Evolutionary conservation across 495 filamentous ascomycete genomes (phyloP), one percentile per base, ranked within the genome.

Genomic region (Cairneyella variabilis): DNA sequence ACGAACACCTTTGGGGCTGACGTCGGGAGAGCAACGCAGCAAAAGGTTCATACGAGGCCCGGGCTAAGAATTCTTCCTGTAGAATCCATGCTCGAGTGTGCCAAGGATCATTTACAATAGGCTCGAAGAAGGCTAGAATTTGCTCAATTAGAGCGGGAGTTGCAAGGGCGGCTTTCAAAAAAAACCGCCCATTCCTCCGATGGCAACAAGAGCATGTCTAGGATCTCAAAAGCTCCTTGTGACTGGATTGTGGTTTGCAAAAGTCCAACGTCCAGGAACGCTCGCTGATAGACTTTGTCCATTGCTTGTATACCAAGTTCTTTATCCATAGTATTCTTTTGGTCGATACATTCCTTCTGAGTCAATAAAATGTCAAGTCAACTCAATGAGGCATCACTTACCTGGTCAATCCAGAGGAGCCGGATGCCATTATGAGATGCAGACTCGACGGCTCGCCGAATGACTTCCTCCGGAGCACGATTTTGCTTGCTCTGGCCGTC

Each of bases 61-160:
- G n/a, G 21, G 17, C 3, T 17, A 44, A 22, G 25, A 44, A n/a
- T 17, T 22, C 25, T 47, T 49, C 46, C 23, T 49, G 46, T 10
- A 49, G 18, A 5, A 49, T 49, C 46, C 46, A 49, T 11, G 46
- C 30, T 8, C 46, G 27, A 36, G 5, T 36, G 23, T n/a, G 20
- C 46, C 46, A 49, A 11, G 28, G 28, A 22, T 49, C 46, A 6
- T 49, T 11, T 9, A 21, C 10, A 4, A 49, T 9, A 4, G 14
- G 27, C 17, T 49, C 28, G 16, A 49, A 25, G 46, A 49, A 25
- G 2, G 12, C 12, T 16, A 49, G 10, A 36, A 25, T 30, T 14
- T 7, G 14, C 9, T 49, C 30, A 10, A 22, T 20, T 49, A 36
- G 9, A 3, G n/a, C n/a, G n/a, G n/a, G n/a, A n/a, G n/a, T n/a